Percentiles rank a stretch among this genome's conserved stretches.
phyloP scores from a whole-genome alignment of 1,284 basidiomycete species.

The Ceratobasidium sp. region DNA sequence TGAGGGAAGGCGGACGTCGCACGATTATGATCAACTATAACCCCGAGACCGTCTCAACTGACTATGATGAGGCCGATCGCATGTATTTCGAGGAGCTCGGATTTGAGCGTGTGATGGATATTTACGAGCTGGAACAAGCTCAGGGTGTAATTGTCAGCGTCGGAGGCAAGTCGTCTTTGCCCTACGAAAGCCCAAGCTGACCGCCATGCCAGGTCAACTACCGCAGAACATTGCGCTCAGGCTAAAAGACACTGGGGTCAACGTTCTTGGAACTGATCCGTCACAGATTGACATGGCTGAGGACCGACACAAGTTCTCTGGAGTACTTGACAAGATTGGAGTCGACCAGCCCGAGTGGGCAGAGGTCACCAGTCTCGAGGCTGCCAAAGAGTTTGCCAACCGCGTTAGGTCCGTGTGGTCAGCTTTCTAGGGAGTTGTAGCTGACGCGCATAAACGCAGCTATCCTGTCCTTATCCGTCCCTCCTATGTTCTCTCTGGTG shows the following conservation, averaged over 20 bases:
- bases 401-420: conserved; percentile 69
- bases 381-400: conserved; percentile 90
- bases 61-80: conserved; percentile 98
- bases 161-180: conserved; percentile 68
- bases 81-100: conserved; percentile 99
- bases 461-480: conserved; percentile 96
- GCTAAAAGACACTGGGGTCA: conserved; percentile 88
- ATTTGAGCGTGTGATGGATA: conserved; percentile 99
- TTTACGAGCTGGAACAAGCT: conserved; percentile 95
- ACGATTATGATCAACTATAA: conserved; percentile 99
- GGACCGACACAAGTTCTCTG: conserved; percentile 99
- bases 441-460: conserved; percentile 53
- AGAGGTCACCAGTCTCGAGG: conserved; percentile 87
- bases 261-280: conserved; percentile 96
- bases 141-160: conserved; percentile 96
- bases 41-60: conserved; percentile 98
- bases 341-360: conserved; percentile 98
- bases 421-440: no score
- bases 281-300: conserved; percentile 96
- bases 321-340: conserved; percentile 91
- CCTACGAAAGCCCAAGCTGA: background rate
- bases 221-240: conserved; percentile 99
- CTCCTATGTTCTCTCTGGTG: conserved; percentile 97
- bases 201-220: conserved; percentile 70
- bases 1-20: conserved; percentile 89